Evolutionary conservation across 352 stramenopile genomes (phyloP), one percentile per base, ranked within the genome.

Genomic region (Phytophthora agathidicida): DNA sequence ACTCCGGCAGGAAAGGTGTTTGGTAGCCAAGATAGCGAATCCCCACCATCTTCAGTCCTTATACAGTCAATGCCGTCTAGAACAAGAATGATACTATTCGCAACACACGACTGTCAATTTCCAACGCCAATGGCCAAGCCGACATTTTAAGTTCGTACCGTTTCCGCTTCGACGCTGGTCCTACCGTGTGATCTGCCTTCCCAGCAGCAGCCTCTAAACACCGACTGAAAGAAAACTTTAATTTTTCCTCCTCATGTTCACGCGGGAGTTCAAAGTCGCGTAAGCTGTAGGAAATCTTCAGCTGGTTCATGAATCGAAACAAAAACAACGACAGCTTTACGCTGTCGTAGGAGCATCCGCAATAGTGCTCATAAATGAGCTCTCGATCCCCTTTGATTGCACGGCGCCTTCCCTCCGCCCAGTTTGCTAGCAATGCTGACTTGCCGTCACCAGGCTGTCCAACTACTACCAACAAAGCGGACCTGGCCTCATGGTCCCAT

Each of bases 21-120:
- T 17, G 86, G 83, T 17, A 94, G 66, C 86, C 86, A 94, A n/a
- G 80, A 93, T 5, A 94, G 61, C 24, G 83, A 92, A 66, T 94
- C 83, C 1, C 82, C 77, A n/a, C 86, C 86, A 33, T 94, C 86
- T 47, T 91, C 82, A 14, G 80, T 93, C 26, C 81, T 75, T 22
- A 94, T 74, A 42, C 80, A 92, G 57, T 93, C 86, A 39, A 93
- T 91, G 1, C 86, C 83, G 38, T 94, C 86, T 3, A 94, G 55
- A 24, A 94, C 68, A 9, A 94, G 73, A 10, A 94, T 68, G 55
- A 94, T 92, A 27, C 85, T 93, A 23, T 5, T 14, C 24, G 37
- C 27, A 55, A 11, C 4, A 49, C 5, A 45, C 14, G n/a, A 39
- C 19, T n/a, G n/a, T 57, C 8, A 54, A 42, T 39, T 22, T 31